phyloP scores from a whole-genome alignment of 2,329 filamentous ascomycete species.

The Xylaria sp. region DNA sequence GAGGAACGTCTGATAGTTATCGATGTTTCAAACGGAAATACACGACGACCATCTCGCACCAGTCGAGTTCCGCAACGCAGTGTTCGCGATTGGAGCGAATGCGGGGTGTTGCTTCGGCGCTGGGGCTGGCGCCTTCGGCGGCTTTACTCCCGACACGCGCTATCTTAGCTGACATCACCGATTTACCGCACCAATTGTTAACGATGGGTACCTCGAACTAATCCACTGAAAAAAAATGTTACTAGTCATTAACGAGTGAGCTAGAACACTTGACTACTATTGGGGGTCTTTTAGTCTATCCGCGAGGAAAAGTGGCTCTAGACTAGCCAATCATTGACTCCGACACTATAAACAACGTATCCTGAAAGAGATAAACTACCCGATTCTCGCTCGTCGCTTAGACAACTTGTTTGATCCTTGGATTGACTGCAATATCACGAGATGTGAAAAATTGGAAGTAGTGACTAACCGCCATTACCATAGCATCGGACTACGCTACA shows the following conservation, averaged over 20 bases:
- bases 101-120: slow-evolving; percentile 35
- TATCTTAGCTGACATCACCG: slow-evolving; percentile 16
- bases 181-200: slow-evolving; percentile 41
- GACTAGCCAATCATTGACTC: neutral
- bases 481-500: neutral
- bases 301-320: slow-evolving; percentile 12
- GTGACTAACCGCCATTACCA: neutral
- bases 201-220: slow-evolving; percentile 4
- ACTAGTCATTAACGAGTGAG: slow-evolving; percentile 1
- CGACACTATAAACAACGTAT: neutral
- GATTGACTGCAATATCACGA: neutral
- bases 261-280: slow-evolving; percentile 9
- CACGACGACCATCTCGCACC: slow-evolving; percentile 28
- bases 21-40: slow-evolving; percentile 23
- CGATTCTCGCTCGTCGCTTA: neutral
- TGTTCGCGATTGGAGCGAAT: slow-evolving; percentile 36
- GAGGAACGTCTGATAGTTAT: slow-evolving; percentile 14
- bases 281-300: slow-evolving; percentile 20
- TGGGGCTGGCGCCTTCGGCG: slow-evolving; percentile 35
- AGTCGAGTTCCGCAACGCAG: slow-evolving; percentile 12
- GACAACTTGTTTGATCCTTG: neutral
- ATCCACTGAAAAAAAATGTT: slow-evolving; percentile 18
- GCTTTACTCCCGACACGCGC: slow-evolving; percentile 38
- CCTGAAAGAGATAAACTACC: neutral
- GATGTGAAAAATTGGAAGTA: slow-evolving; percentile 5